These are phyloP conservation scores for Echites panduratus DNA, from an alignment of 257 asterid genomes.

Conservation along the genomic window DNA sequence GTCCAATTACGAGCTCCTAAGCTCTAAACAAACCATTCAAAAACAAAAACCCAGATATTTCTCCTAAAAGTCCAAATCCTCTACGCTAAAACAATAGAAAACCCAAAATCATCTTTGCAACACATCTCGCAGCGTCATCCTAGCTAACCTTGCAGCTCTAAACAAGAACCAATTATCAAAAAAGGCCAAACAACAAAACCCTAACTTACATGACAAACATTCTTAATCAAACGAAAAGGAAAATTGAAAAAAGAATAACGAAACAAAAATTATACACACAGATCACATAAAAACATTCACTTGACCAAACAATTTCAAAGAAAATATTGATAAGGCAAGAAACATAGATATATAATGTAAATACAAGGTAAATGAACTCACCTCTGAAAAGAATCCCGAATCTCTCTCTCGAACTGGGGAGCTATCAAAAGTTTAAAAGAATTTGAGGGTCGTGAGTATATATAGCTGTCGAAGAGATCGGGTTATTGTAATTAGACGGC, in stretches of 20 bases:
- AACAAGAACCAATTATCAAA: neutral
- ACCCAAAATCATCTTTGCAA: neutral
- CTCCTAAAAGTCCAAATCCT: neutral
- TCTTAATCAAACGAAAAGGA: neutral
- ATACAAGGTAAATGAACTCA: neutral
- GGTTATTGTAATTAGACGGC: slow-evolving; percentile 40
- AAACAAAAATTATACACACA: neutral
- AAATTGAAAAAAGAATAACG: neutral
- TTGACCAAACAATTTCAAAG: neutral
- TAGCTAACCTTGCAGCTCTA: neutral
- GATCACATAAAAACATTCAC: neutral
- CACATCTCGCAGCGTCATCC: neutral
- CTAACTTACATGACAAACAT: neutral
- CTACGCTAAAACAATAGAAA: neutral
- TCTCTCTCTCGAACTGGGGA: neutral
- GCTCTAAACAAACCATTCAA: neutral
- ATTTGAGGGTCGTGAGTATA: slow-evolving; percentile 1
- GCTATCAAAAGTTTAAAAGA: neutral
- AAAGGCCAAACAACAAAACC: neutral
- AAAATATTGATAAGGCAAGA: neutral
- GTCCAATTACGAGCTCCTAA: neutral
- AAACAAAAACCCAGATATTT: neutral
- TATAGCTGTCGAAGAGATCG: slow-evolving; percentile 25
- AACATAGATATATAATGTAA: too few relatives aligned
- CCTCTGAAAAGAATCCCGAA: slow-evolving; percentile 15